Conservation (phyloP, 495 filamentous ascomycete species). For the Talaromyces stipitatus region DNA sequence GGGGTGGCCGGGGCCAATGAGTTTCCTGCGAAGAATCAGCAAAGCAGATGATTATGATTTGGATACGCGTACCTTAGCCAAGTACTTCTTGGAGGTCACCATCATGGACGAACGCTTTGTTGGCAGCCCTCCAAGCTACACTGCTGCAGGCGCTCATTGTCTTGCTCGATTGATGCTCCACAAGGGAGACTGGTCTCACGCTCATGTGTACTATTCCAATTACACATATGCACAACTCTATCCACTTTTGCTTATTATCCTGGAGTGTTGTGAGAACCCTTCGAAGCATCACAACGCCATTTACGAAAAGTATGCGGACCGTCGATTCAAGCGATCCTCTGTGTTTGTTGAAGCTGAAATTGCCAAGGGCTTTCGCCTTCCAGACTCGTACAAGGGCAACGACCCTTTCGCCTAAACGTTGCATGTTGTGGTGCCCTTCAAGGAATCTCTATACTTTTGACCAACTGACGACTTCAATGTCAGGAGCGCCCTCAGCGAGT, state of each 20-base stretch:
- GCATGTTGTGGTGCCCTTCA: neutral
- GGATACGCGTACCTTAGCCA: conserved; percentile 90
- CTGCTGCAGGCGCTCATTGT: conserved; percentile 88
- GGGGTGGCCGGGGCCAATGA: conserved; percentile 97
- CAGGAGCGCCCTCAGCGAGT: neutral
- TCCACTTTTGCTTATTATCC: conserved; percentile 64
- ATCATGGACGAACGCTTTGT: conserved; percentile 99
- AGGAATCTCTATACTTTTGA: neutral
- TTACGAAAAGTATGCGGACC: conserved; percentile 84
- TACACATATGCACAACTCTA: conserved; percentile 83
- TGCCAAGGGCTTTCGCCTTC: conserved; percentile 41
- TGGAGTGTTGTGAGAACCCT: conserved; percentile 81
- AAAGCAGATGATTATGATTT: conserved; percentile 98
- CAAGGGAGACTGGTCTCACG: conserved; percentile 66
- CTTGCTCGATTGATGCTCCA: conserved; percentile 80
- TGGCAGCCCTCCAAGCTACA: conserved; percentile 78
- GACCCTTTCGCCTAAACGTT: neutral
- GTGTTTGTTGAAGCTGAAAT: conserved; percentile 70
- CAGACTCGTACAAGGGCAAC: conserved; percentile 17
- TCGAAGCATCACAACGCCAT: conserved; percentile 75
- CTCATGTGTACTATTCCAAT: conserved; percentile 84
- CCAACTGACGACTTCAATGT: neutral
- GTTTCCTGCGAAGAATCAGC: conserved; percentile 91
- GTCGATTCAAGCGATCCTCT: conserved; percentile 75
- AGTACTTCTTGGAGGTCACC: conserved; percentile 95